Evolutionary conservation across 192 early-diverging fungal species (phyloP), one percentile per base, ranked within the genome.

Genomic region (Dissophora globulifera): DNA sequence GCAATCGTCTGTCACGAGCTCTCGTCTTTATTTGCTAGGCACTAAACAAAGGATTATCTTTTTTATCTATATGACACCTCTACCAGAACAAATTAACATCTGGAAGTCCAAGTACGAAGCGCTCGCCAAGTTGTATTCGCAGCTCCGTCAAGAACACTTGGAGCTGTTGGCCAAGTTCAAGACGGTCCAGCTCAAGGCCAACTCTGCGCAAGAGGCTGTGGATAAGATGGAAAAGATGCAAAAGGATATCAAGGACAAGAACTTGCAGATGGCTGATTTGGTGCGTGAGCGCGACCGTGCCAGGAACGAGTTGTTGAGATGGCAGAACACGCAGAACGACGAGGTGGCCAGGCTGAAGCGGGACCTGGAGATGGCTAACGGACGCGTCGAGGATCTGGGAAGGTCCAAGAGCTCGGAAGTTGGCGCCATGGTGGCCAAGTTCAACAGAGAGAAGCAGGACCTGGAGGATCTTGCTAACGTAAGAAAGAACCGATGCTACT

Each of bases 51-150:
- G n/a, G n/a, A n/a, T n/a, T n/a, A n/a, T n/a, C n/a, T n/a, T n/a
- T n/a, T n/a, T n/a, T n/a, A n/a, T n/a, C n/a, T n/a, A n/a, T n/a
- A n/a, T n/a, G n/a, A n/a, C n/a, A n/a, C n/a, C n/a, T n/a, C 8
- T n/a, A 45, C 15, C 54, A 90, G 93, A 95, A 33, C 94, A 98
- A 87, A 85, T 99, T 25, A 89, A 91, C 71, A 93, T 96, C 79
- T 96, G 95, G 94, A 95, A 91, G 83, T 92, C 96, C 78, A 99
- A 97, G 82, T 98, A 98, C 79, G 95, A 98, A 79, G 93, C 95
- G 17, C 82, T 99, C 38, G 96, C 96, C 56, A 99, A 99, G 59
- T 84, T 98, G n/a, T 99, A 99, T 74, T 94, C 96, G 11, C 93
- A 97, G 78, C 82, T 99, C 30, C 89, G 97, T 45, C 95, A 98